Conservation (phyloP, 306 rosid species). For the Senna siamea region DNA sequence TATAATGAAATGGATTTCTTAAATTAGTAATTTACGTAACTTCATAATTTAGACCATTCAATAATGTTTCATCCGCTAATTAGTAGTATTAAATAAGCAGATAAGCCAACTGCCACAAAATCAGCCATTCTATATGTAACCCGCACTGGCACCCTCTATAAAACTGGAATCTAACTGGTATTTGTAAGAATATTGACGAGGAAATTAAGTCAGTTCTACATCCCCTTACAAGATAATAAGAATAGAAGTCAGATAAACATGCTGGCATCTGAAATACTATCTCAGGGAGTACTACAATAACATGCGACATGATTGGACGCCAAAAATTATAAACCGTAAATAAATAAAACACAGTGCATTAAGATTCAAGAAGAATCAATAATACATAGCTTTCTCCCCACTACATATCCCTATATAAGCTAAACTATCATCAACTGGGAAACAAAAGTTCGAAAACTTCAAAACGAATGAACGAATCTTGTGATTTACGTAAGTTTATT, state of each 20-base stretch:
- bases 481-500: conserved; percentile 6
- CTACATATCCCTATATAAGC: conserved; percentile 4
- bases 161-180: conserved; percentile 26
- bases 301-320: not conserved
- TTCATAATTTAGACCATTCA: conserved; percentile 29
- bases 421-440: conserved; percentile 13
- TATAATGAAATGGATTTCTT: not conserved
- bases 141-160: conserved; percentile 5
- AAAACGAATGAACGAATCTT: conserved; percentile 26
- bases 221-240: not conserved
- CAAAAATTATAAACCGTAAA: not conserved
- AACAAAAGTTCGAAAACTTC: conserved; percentile 1
- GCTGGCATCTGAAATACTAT: conserved; percentile 10
- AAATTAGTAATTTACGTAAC: conserved; percentile 10
- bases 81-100: conserved; percentile 24
- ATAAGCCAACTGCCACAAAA: conserved; percentile 22
- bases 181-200: not conserved
- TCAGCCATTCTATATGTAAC: conserved; percentile 9
- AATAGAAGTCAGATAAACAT: not conserved
- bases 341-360: not conserved
- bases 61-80: not conserved
- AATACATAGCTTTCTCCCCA: conserved; percentile 3
- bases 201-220: conserved; percentile 21
- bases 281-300: not conserved
- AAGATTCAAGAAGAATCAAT: conserved; percentile 4